phyloP scores from a whole-genome alignment of 352 stramenopile species.

The Phytophthora palmivora region DNA sequence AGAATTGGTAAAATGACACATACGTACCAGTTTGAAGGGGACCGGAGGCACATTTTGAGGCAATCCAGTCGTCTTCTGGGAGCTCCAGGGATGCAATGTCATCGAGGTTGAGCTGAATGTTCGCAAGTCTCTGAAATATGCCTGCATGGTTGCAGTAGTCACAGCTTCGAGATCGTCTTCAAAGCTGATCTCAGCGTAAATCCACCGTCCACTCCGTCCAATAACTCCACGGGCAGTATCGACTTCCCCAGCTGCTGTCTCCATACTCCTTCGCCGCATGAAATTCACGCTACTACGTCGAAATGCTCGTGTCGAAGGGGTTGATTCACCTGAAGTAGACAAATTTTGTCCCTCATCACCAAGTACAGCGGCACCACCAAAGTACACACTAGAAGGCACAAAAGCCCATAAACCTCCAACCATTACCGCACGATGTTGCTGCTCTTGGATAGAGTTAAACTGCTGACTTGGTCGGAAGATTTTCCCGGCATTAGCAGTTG shows the following conservation, averaged over 20 bases:
- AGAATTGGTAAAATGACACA: slow-evolving; percentile 7
- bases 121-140: slow-evolving; percentile 42
- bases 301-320: background rate
- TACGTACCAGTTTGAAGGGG: slow-evolving; percentile 45
- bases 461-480: slow-evolving; percentile 17
- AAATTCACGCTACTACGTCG: slow-evolving; percentile 22
- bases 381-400: slow-evolving; percentile 29
- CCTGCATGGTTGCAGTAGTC: slow-evolving; percentile 27
- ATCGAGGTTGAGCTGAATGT: slow-evolving; percentile 26
- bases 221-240: slow-evolving; percentile 21
- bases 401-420: slow-evolving; percentile 32
- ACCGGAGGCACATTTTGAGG: slow-evolving; percentile 33
- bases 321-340: too few species aligned
- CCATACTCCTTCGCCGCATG: slow-evolving; percentile 25
- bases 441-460: slow-evolving; percentile 11
- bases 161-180: slow-evolving; percentile 30
- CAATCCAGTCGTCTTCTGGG: slow-evolving; percentile 1
- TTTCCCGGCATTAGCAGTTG: background rate
- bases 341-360: too few species aligned
- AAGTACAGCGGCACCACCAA: slow-evolving; percentile 8
- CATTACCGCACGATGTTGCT: slow-evolving; percentile 13
- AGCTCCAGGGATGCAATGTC: background rate
- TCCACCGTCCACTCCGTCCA: slow-evolving; percentile 34
- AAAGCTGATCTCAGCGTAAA: slow-evolving; percentile 61
- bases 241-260: background rate